Percentiles rank a stretch among this genome's conserved stretches.
Evolutionary conservation across 768 basidiomycete species (phyloP).

Genomic region (Fomitopsis serialis): DNA sequence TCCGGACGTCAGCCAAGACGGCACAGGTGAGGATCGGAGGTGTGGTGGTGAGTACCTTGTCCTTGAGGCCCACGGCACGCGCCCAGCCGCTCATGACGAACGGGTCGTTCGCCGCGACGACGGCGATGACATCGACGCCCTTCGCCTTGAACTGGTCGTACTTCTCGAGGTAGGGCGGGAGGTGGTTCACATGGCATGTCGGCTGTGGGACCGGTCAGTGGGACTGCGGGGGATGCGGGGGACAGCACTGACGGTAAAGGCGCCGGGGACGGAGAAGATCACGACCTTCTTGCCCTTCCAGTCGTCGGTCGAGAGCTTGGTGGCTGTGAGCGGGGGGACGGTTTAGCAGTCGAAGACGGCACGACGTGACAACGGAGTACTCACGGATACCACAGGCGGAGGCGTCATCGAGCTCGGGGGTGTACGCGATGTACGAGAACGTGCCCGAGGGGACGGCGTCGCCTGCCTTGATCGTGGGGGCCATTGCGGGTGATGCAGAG

Average conservation of each 20-base stretch:
- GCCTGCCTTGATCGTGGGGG: conserved; percentile 42
- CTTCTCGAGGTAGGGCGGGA: conserved; percentile 54
- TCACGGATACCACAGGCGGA: conserved; percentile 62
- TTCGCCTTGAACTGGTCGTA: conserved; percentile 72
- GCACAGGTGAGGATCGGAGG: neutral
- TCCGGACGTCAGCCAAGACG: neutral
- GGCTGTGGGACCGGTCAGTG: conserved; percentile 15
- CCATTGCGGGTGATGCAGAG: neutral
- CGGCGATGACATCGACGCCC: conserved; percentile 65
- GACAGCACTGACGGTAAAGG: conserved; percentile 58
- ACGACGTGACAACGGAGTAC: conserved; percentile 23
- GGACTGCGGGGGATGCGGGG: neutral
- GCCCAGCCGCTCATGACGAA: conserved; percentile 56
- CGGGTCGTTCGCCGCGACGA: conserved; percentile 75
- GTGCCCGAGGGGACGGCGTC: conserved; percentile 41
- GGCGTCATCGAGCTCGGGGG: conserved; percentile 55
- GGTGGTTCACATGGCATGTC: conserved; percentile 36
- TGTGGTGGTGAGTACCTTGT: conserved; percentile 42
- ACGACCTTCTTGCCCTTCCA: conserved; percentile 86
- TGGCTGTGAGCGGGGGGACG: conserved; percentile 32
- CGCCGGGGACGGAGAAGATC: conserved; percentile 72
- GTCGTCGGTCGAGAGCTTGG: conserved; percentile 47
- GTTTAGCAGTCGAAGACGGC: neutral
- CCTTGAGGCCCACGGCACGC: conserved; percentile 37
- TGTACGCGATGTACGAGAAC: conserved; percentile 54